A percentile compares a stretch with the other conserved stretches of the same genome.
Conservation (phyloP, 768 basidiomycete genomes). For the Mycena leptocephala region DNA sequence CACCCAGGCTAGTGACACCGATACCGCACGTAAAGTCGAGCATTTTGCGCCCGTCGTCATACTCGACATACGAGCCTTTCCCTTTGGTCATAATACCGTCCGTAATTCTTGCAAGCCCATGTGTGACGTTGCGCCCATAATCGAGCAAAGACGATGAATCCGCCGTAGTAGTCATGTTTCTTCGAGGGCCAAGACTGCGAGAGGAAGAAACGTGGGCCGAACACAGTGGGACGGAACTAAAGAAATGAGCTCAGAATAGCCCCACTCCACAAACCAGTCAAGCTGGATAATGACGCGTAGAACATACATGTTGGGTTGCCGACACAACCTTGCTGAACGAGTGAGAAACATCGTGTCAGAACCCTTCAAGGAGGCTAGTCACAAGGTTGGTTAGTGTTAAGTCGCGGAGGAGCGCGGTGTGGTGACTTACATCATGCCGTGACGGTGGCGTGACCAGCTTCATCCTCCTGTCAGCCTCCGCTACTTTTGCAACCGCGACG, state of each 20-base stretch:
- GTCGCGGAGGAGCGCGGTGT: too few species aligned
- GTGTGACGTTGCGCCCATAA: conserved; percentile 62
- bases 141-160: conserved; percentile 47
- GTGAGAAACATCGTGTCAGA: background rate
- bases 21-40: conserved; percentile 94
- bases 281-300: background rate
- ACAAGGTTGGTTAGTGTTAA: background rate
- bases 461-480: too few species aligned
- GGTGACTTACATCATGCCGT: too few species aligned
- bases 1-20: conserved; percentile 89
- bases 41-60: conserved; percentile 80
- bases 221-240: conserved; percentile 9
- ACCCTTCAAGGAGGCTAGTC: background rate
- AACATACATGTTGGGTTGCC: conserved; percentile 11
- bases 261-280: background rate
- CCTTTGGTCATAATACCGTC: conserved; percentile 77
- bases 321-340: conserved; percentile 3
- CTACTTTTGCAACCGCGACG: too few species aligned
- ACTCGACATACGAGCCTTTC: conserved; percentile 81
- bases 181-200: background rate
- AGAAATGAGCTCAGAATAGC: background rate
- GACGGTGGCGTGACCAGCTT: too few species aligned
- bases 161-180: conserved; percentile 22
- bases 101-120: conserved; percentile 62
- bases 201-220: background rate